Evolutionary conservation across 2,329 filamentous ascomycete genomes (phyloP).

Genomic region (Fusarium gaditjirri): DNA sequence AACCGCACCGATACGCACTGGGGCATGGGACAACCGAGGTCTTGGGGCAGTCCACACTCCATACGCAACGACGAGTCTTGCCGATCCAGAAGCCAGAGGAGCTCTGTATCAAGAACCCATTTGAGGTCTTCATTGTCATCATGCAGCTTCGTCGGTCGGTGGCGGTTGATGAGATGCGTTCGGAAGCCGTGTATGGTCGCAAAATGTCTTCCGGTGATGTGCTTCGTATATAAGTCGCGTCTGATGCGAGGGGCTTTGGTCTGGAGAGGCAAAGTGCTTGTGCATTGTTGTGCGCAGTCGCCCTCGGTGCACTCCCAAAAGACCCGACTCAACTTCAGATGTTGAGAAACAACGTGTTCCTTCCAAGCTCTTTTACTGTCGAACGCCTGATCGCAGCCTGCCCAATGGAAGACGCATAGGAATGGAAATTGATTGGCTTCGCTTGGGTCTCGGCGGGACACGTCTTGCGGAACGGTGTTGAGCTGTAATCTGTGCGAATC

Average conservation of each 20-base stretch:
- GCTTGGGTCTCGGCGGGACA: fast-evolving
- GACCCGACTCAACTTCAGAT: fast-evolving
- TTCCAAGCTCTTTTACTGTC: fast-evolving
- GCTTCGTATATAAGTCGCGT: too few relatives aligned
- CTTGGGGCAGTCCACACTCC: fast-evolving
- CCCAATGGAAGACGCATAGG: neutral
- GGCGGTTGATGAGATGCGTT: fast-evolving
- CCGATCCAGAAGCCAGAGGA: fast-evolving
- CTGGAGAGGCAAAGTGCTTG: too few relatives aligned
- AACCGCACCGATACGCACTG: fast-evolving
- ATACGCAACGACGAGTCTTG: neutral
- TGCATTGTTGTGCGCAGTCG: too few relatives aligned
- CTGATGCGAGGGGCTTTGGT: too few relatives aligned
- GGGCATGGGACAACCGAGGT: fast-evolving
- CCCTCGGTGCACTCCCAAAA: neutral
- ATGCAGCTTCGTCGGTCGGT: fast-evolving
- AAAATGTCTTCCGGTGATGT: too few relatives aligned
- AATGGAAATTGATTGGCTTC: fast-evolving
- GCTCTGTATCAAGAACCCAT: neutral
- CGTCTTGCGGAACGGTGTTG: fast-evolving
- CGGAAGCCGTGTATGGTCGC: neutral
- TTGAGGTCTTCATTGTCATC: neutral
- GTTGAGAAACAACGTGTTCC: fast-evolving
- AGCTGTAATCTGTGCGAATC: fast-evolving
- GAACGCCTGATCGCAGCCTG: neutral